Evolutionary conservation across 1,139 yeast genomes (phyloP).

Genomic region (Eremothecium gossypii): DNA sequence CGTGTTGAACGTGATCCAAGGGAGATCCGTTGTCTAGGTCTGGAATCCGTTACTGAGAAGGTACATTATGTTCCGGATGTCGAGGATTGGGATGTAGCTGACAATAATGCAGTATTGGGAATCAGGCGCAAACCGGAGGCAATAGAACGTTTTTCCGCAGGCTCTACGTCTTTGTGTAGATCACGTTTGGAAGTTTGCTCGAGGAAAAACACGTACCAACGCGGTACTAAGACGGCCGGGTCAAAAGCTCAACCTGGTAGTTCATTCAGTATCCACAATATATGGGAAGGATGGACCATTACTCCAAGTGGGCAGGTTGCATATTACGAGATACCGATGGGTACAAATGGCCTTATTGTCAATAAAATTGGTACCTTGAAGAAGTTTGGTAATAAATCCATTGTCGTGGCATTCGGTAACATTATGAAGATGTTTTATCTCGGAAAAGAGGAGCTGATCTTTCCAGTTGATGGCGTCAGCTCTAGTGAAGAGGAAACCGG

Average conservation of each 20-base stretch:
- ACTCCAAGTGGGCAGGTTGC: conserved; percentile 53
- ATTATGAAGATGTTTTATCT: conserved; percentile 60
- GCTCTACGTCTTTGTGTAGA: conserved; percentile 11
- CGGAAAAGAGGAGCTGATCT: conserved; percentile 50
- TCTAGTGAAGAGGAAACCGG: conserved; percentile 29
- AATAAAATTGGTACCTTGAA: conserved; percentile 45
- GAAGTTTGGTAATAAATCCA: conserved; percentile 70
- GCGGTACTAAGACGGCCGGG: conserved; percentile 4
- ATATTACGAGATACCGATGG: conserved; percentile 52
- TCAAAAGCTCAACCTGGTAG: neutral
- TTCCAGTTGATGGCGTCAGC: conserved; percentile 31
- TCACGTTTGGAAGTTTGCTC: conserved; percentile 6
- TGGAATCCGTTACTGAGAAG: conserved; percentile 63
- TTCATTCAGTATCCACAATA: conserved; percentile 24
- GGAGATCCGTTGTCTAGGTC: conserved; percentile 82
- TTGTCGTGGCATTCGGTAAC: conserved; percentile 66
- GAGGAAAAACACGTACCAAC: conserved; percentile 8
- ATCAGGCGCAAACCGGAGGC: conserved; percentile 39
- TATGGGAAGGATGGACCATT: conserved; percentile 81
- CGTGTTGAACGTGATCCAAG: conserved; percentile 89
- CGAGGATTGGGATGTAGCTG: conserved; percentile 72
- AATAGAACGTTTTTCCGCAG: conserved; percentile 3
- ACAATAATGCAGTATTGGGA: conserved; percentile 68
- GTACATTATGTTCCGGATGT: conserved; percentile 57
- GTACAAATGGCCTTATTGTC: conserved; percentile 37